Percentiles rank a stretch among this genome's conserved stretches.
Conservation (phyloP, 352 stramenopile genomes). For the Pythium biforme region DNA sequence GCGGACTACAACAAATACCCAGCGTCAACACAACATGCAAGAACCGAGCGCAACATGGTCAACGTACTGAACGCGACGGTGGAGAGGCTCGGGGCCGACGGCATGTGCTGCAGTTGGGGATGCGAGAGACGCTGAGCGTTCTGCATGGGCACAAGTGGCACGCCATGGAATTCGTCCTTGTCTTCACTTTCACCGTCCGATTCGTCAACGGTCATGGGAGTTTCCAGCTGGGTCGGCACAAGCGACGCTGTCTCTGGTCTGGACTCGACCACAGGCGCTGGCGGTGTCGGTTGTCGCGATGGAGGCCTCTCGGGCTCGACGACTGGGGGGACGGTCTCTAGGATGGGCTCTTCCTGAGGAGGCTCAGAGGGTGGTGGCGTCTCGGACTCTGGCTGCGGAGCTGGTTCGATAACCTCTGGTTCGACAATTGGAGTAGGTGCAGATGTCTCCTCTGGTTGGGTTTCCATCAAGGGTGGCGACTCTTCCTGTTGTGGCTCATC, state of each 20-base stretch:
- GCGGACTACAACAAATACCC: conserved; percentile 21
- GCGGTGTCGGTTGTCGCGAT: background rate
- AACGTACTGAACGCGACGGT: conserved; percentile 27
- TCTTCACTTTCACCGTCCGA: conserved; percentile 6
- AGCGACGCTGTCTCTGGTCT: background rate
- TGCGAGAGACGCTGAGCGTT: background rate
- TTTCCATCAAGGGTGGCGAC: background rate
- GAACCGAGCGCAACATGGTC: background rate
- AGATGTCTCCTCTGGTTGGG: conserved; percentile 22
- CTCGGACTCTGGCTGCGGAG: conserved; percentile 12
- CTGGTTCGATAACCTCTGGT: conserved; percentile 2
- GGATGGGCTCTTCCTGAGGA: background rate
- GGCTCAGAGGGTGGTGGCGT: conserved; percentile 9
- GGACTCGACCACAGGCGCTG: background rate
- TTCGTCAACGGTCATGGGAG: background rate
- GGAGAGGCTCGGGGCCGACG: conserved; percentile 26
- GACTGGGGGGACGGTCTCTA: background rate
- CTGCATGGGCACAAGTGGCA: background rate
- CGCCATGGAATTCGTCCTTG: conserved; percentile 3
- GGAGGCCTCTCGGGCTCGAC: background rate
- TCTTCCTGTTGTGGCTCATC: background rate
- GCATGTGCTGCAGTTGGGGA: conserved; percentile 28
- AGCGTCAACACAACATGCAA: background rate
- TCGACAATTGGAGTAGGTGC: background rate
- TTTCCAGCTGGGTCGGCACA: background rate